A percentile compares a stretch with the other conserved stretches of the same genome.
phyloP scores from a whole-genome alignment of 805 yeast genomes.

The Wickerhamiella allomyrinae region DNA sequence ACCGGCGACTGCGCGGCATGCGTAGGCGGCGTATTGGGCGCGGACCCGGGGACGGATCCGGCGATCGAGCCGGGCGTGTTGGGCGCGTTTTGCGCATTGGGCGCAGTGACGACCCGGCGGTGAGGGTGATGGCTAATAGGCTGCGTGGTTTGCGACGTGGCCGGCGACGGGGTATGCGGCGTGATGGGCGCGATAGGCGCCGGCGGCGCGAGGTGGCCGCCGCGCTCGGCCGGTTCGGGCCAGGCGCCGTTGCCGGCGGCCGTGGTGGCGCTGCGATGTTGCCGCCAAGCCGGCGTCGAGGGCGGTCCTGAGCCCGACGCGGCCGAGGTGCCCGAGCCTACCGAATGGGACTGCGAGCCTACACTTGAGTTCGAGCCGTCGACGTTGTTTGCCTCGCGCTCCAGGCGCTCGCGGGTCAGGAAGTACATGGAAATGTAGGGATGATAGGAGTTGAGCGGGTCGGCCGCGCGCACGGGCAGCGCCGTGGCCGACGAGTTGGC shows the following conservation, averaged over 20 bases:
- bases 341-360: not conserved
- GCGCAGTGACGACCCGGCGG: not conserved
- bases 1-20: not conserved
- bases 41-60: not conserved
- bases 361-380: constrained; percentile 26
- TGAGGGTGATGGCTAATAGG: not conserved
- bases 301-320: not conserved
- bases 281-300: not conserved
- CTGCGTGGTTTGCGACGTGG: not conserved
- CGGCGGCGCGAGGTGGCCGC: not conserved
- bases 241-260: constrained; percentile 1
- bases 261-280: not conserved
- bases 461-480: constrained; percentile 27
- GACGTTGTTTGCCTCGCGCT: constrained; percentile 42
- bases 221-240: not conserved
- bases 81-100: not conserved
- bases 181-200: too few relatives aligned
- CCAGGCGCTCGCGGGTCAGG: constrained; percentile 70
- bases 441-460: constrained; percentile 78
- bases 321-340: constrained; percentile 1
- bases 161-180: too few relatives aligned
- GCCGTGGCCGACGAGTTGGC: constrained; percentile 6
- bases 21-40: not conserved
- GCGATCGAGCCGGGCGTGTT: not conserved
- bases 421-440: constrained; percentile 80